A percentile compares a stretch with the other conserved stretches of the same genome.
These are phyloP conservation scores for Ceratocystis alfenasii DNA, from an alignment of 2,329 filamentous ascomycete species.

Conservation along the genomic window DNA sequence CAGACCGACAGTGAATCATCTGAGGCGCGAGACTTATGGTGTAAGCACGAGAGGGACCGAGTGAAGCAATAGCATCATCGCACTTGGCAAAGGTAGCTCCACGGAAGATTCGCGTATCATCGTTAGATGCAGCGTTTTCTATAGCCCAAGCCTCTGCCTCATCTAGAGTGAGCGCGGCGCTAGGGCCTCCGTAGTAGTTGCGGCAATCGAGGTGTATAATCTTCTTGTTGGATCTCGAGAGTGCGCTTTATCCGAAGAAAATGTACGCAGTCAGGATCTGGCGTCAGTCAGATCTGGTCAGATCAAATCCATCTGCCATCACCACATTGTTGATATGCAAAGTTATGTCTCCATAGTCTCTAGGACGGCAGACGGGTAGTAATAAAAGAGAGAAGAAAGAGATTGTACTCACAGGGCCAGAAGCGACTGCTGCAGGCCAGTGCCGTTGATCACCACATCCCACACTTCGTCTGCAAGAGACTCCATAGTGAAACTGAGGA, in stretches of 20 bases:
- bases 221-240: constrained; percentile 85
- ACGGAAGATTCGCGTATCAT: constrained; percentile 28
- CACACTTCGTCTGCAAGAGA: constrained; percentile 60
- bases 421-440: constrained; percentile 65
- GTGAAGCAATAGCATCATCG: constrained; percentile 38
- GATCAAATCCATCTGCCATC: constrained; percentile 13
- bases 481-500: constrained; percentile 46
- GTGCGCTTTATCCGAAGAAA: constrained; percentile 48
- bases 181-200: constrained; percentile 73
- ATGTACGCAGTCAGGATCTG: constrained; percentile 30
- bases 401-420: constrained; percentile 56
- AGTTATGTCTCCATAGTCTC: constrained; percentile 24
- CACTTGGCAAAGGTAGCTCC: constrained; percentile 31
- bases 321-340: constrained; percentile 24
- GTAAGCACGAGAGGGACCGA: constrained; percentile 54
- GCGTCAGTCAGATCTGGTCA: constrained; percentile 54
- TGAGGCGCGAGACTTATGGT: constrained; percentile 75
- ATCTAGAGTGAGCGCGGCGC: constrained; percentile 73
- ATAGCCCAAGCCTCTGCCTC: constrained; percentile 62
- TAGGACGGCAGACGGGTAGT: constrained; percentile 28
- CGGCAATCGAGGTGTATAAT: constrained; percentile 82
- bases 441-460: constrained; percentile 71
- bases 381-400: constrained; percentile 9
- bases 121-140: constrained; percentile 26
- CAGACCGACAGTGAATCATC: constrained; percentile 71